Base-by-base conservation (phyloP, 108 stramenopile species). In the Cyclostephanos invisitatus region DNA sequence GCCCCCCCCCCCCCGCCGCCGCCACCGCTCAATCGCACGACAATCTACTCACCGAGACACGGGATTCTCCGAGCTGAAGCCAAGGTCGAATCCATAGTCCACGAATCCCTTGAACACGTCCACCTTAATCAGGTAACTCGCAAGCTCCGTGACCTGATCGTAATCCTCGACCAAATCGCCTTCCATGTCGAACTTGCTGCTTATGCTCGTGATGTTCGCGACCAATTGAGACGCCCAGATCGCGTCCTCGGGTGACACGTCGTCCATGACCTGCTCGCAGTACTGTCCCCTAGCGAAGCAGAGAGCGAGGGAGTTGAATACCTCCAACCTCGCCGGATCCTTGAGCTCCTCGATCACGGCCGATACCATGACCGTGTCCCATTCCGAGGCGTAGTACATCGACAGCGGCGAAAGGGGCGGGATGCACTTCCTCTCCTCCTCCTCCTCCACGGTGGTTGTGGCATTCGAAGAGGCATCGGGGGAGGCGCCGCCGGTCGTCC, bases 371-470 rank as follows among this genome's bases (percentile, higher is more conserved):
- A 17, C 67, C 5, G 72, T 40, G 46, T 83, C 68, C 82, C 83
- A 86, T 9, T 27, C 36, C 11, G 68, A 70, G 9, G 85, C 79
- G 47, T 86, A 83, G 57, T 77, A 86, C 67, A 76, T 78, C 24
- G 57, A 38, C 44, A 81, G 36, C 14, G 80, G 66, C 11, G 82
- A 63, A 3, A 84, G 44, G 2, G 83, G 76, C 22, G 29, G 28
- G 22, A n/a, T 63, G 36, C 85, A 86, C 15, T 54, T 20, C 15
- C 22, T 35, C 15, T n/a, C 66, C 35, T 62, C 72, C 32, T 54
- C 72, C 50, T 48, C 22, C 12, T 56, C 70, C 20, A 46, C 54
- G 32, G 61, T 28, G 32, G 20, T 28, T 21, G 61, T 28, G 32
- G 20, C 18, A 10, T 20, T 22, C 32, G 32, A 32, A 32, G 2